Evolutionary conservation across 257 asterid genomes (phyloP).

Genomic region (Lavandula angustifolia): DNA sequence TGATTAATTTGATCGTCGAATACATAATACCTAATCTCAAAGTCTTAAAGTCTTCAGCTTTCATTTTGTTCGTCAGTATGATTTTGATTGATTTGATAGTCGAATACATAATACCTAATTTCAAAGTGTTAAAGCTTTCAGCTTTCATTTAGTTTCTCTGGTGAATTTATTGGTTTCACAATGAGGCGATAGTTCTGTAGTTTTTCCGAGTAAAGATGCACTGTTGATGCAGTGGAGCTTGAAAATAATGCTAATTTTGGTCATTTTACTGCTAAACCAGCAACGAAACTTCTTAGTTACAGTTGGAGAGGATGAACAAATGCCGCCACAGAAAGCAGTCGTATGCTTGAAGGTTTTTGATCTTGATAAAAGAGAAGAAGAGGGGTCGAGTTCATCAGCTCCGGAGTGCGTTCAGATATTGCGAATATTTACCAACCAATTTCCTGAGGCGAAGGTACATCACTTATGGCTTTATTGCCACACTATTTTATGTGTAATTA

Average conservation of each 20-base stretch:
- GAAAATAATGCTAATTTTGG: constrained; percentile 12
- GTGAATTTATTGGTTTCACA: background rate
- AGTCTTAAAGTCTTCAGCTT: background rate
- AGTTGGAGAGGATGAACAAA: constrained; percentile 90
- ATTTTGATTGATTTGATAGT: constrained; percentile 6
- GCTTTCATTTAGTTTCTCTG: constrained; percentile 1
- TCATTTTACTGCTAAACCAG: constrained; percentile 45
- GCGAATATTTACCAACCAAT: constrained; percentile 80
- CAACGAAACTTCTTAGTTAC: constrained; percentile 86
- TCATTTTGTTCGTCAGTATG: no score
- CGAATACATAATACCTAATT: background rate
- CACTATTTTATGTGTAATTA: no score
- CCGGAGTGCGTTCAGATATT: constrained; percentile 87
- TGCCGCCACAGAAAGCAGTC: constrained; percentile 65
- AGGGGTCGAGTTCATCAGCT: constrained; percentile 70
- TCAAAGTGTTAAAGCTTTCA: background rate
- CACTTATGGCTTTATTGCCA: background rate
- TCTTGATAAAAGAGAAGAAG: constrained; percentile 79
- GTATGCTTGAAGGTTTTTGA: constrained; percentile 83
- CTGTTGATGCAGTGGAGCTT: constrained; percentile 17
- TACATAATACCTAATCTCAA: background rate
- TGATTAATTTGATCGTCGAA: constrained; percentile 6
- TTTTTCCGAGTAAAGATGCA: constrained; percentile 4
- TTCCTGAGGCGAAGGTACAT: constrained; percentile 86
- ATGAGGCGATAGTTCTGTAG: background rate